A percentile compares a stretch with the other conserved stretches of the same genome.
These are phyloP conservation scores for Fusarium beomiforme DNA, from an alignment of 2,329 filamentous ascomycete species.

Conservation along the genomic window DNA sequence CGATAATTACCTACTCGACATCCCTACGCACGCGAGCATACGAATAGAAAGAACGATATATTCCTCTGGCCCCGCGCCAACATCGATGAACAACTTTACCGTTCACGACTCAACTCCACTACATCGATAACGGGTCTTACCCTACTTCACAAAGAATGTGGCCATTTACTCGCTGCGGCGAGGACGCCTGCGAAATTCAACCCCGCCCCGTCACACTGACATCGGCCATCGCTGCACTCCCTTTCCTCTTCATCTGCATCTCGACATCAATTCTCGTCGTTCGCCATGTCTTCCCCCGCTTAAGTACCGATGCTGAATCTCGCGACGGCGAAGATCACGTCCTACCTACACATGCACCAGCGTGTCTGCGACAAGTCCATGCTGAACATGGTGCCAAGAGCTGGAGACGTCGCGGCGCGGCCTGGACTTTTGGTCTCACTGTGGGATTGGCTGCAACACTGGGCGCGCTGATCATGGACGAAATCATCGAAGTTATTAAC, in stretches of 20 bases:
- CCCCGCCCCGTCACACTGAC: conserved; percentile 55
- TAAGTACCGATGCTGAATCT: conserved; percentile 64
- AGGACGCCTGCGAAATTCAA: conserved; percentile 64
- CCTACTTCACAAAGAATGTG: conserved; percentile 47
- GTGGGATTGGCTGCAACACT: conserved; percentile 81
- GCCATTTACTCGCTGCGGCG: conserved; percentile 60
- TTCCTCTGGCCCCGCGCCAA: conserved; percentile 11
- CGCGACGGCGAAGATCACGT: conserved; percentile 69
- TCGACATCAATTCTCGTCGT: conserved; percentile 70
- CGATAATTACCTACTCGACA: neutral
- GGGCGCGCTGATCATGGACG: conserved; percentile 83
- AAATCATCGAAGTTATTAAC: conserved; percentile 81
- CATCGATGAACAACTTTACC: neutral
- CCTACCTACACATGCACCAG: conserved; percentile 70
- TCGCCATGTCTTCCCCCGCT: conserved; percentile 76
- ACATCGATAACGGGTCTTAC: neutral
- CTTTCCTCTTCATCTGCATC: conserved; percentile 77
- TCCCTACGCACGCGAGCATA: neutral
- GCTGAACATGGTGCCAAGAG: conserved; percentile 66
- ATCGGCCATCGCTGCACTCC: conserved; percentile 69
- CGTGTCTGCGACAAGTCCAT: conserved; percentile 66
- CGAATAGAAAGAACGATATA: neutral
- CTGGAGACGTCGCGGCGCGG: conserved; percentile 62
- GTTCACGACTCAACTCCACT: neutral
- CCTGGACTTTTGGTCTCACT: conserved; percentile 77